Evolutionary conservation across 2,329 filamentous ascomycete genomes (phyloP), one percentile per base, ranked within the genome.

Genomic region (Cordyceps fumosorosea): DNA sequence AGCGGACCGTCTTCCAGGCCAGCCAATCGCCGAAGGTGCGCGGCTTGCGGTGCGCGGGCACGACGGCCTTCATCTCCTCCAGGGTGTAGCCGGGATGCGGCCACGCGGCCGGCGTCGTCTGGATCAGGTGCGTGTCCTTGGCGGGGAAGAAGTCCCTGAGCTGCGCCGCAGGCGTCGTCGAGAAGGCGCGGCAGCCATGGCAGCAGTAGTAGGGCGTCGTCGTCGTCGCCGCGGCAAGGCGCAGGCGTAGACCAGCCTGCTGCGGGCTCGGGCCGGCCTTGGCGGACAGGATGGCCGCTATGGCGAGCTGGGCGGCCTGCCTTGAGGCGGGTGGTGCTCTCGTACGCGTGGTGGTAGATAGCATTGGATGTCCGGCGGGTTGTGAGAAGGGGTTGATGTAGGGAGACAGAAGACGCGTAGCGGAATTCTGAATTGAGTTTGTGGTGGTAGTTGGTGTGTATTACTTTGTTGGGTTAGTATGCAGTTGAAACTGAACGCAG

Each of bases 41-140:
- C 1, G 89, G 85, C 67, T 87, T 74, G 26, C 93, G 88, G 72
- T 98, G 93, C 24, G 88, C 91, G 3, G 93, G 84, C 52, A 81
- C 79, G 56, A 98, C 84, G 22, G 75, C 75, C 26, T 83, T 79
- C 89, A 98, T 95, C 73, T 97, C 88, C 65, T 89, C 81, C 70
- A 89, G 82, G 32, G 89, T 90, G 74, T 90, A 96, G 64, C 87
- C 82, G 64, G 86, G 87, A 70, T 90, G 88, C 37, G 82, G 81
- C 88, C 89, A 92, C 65, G 87, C 83, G 6, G 88, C 79, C 18
- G 81, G 81, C 0, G 88, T 89, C 63, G 79, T 79, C 48, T 83
- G 79, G 70, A 90, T 89, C 62, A 82, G 78, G 22, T 81, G 76
- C 3, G 85, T 87, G 68, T 86, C 81, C 67, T 82, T 83, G 65